Base-by-base conservation (phyloP, 306 rosid genomes). In the Castanopsis chinensis region DNA sequence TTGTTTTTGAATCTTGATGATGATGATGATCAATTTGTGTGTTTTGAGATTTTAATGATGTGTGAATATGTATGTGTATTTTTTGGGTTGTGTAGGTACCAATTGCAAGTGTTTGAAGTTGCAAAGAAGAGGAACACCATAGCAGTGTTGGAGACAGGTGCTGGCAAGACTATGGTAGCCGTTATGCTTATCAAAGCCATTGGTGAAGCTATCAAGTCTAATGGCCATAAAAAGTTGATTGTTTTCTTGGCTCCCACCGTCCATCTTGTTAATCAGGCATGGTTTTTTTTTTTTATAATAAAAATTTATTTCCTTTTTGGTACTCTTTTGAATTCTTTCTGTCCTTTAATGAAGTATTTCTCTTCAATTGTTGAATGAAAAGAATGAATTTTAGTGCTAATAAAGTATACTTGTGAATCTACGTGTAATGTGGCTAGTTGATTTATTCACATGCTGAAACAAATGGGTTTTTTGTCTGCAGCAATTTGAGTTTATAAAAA, bases 191-290 rank as follows among this genome's bases (percentile, higher is more conserved):
- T 94, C 11, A 86, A 82, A 21, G 85, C 84, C 37, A 65, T 86
- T 81, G 91, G 82, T 71, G 84, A 75, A 76, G 76, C 82, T 35
- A 71, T 84, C 72, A 91, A 85, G 82, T 78, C 88, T 6, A 70
- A 80, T 75, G 88, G 80, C 19, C 28, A 25, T 7, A 86, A 81
- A 28, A 90, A 85, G 74, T 71, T 79, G 64, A 86, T 91, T 61
- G 28, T 94, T 53, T 92, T 94, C 88, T 85, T 94, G 80, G 97
- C 97, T 83, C 97, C 99, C 12, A 92, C 97, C 1, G 97, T 94
- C 76, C 95, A 91, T 86, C 93, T 92, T 70, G 95, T 94, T 77
- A 87, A 87, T 73, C 99, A 92, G 94, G 99, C 81, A 81, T 72
- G 79, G 49, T 56, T 15, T 76, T 56, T 56, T 12, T 37, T 19